Evolutionary conservation across 2,329 filamentous ascomycete species (phyloP).

Genomic region (Fusarium buharicum): DNA sequence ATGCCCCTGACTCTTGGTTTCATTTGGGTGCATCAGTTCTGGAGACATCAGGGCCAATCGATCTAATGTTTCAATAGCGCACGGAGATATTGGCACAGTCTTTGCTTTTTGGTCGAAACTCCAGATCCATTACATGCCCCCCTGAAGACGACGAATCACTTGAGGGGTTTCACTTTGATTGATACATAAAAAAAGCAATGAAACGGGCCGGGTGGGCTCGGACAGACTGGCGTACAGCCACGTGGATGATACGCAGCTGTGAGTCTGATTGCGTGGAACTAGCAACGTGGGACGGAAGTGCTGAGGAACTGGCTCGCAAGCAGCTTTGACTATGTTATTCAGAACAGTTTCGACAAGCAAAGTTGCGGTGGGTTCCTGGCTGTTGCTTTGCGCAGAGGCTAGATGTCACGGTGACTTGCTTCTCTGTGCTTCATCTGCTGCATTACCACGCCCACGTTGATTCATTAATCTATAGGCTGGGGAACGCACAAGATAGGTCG

Average conservation of each 20-base stretch:
- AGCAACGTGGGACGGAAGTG: conserved; percentile 19
- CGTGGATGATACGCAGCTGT: conserved; percentile 36
- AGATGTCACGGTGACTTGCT: conserved; percentile 28
- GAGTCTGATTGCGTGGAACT: conserved; percentile 7
- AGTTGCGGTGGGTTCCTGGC: not conserved
- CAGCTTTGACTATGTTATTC: not conserved
- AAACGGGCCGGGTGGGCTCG: conserved; percentile 28
- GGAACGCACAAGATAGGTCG: conserved; percentile 15
- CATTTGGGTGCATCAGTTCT: conserved; percentile 38
- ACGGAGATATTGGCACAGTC: conserved; percentile 17
- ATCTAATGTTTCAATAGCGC: conserved; percentile 40
- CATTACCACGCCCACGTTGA: conserved; percentile 29
- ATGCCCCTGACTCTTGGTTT: conserved; percentile 39
- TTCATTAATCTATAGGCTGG: conserved; percentile 18
- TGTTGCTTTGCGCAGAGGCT: conserved; percentile 11
- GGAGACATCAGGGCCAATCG: conserved; percentile 39
- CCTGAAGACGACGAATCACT: conserved; percentile 24
- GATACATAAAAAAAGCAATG: conserved; percentile 28
- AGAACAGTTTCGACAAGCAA: conserved; percentile 1
- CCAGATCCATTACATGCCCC: conserved; percentile 18
- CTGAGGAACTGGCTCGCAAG: conserved; percentile 21
- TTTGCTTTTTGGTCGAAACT: conserved; percentile 41
- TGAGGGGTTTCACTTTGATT: conserved; percentile 23
- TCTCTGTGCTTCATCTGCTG: conserved; percentile 27
- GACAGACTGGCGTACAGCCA: conserved; percentile 35